These are phyloP conservation scores for Gyromitra esculenta DNA, from an alignment of 2,329 filamentous ascomycete genomes.

Conservation along the genomic window DNA sequence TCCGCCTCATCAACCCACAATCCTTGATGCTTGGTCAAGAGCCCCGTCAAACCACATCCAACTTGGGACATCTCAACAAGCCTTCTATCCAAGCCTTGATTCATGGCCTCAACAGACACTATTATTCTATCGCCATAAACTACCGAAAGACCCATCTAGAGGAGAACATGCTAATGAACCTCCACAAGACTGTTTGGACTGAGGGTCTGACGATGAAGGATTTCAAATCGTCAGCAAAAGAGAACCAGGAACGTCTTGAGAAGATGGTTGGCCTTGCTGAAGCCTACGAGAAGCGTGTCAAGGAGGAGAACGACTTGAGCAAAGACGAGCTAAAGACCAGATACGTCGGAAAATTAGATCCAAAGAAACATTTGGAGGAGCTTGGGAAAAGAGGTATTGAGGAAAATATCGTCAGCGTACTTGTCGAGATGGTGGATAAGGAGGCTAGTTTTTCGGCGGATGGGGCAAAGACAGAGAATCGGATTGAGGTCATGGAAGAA, in stretches of 20 bases:
- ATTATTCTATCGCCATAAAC: constrained; percentile 98
- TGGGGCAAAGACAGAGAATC: constrained; percentile 26
- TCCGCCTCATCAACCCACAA: constrained; percentile 97
- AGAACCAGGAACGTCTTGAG: constrained; percentile 88
- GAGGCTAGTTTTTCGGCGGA: constrained; percentile 84
- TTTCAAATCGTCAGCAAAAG: constrained; percentile 82
- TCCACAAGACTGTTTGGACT: constrained; percentile 99
- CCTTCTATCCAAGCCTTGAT: constrained; percentile 99
- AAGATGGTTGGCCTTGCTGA: constrained; percentile 89
- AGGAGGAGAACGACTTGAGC: constrained; percentile 96
- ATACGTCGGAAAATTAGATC: constrained; percentile 98
- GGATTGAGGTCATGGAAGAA: constrained; percentile 52
- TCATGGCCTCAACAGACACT: constrained; percentile 96
- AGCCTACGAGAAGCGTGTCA: constrained; percentile 97
- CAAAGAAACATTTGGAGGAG: constrained; percentile 98
- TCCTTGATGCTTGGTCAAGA: constrained; percentile 98
- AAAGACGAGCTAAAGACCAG: constrained; percentile 98
- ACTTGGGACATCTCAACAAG: constrained; percentile 97
- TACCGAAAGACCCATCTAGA: constrained; percentile 97
- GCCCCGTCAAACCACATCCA: constrained; percentile 95
- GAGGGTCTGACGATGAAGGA: constrained; percentile 97
- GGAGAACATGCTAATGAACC: constrained; percentile 99
- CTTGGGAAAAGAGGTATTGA: constrained; percentile 97
- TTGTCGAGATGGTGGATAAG: constrained; percentile 99
- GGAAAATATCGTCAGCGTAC: constrained; percentile 99